A percentile compares a stretch with the other conserved stretches of the same genome.
Evolutionary conservation across 192 early-diverging fungal species (phyloP).

Genomic region (Coemansia sp.): DNA sequence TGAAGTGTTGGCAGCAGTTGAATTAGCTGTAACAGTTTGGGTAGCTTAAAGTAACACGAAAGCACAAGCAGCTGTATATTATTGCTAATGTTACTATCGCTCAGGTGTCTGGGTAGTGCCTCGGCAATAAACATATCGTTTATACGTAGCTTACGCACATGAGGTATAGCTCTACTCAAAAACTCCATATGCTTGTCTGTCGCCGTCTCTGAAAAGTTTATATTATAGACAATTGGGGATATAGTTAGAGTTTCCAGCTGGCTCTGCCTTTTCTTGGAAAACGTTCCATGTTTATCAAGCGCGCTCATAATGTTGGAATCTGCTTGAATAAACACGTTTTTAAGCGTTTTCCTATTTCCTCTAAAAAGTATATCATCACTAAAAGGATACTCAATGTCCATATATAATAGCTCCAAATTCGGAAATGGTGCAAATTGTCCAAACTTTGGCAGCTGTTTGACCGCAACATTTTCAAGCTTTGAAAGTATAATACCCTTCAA

Average conservation of each 20-base stretch:
- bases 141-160: not conserved
- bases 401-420: not conserved
- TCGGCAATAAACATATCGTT: not conserved
- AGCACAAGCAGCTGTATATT: not conserved
- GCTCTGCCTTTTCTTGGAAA: not conserved
- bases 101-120: not conserved
- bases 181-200: not conserved
- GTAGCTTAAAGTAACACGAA: not conserved
- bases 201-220: not conserved
- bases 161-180: not conserved
- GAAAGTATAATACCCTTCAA: not conserved
- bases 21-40: not conserved
- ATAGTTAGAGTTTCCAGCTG: not conserved
- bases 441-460: conserved; percentile 6
- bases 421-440: conserved; percentile 3
- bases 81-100: not conserved
- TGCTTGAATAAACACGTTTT: not conserved
- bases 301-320: not conserved
- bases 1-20: not conserved
- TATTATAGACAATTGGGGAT: not conserved
- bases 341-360: not conserved
- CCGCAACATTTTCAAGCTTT: not conserved
- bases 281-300: not conserved
- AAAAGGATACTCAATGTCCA: not conserved
- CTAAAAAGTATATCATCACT: not conserved